Evolutionary conservation across 352 stramenopile species (phyloP).

Genomic region (Lagenidium giganteum): DNA sequence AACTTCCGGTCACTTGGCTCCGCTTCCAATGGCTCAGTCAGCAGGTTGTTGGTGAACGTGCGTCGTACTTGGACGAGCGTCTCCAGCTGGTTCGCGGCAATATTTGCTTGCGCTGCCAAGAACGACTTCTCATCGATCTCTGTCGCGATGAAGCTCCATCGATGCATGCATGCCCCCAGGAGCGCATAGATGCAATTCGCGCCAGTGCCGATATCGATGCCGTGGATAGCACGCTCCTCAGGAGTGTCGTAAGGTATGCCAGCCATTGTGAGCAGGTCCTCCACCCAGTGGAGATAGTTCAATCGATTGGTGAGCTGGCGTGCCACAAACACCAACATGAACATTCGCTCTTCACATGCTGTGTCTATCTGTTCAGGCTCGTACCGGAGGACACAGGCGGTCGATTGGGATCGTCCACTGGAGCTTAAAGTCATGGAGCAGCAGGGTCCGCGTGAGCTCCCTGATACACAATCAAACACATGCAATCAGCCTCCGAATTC

Average conservation of each 20-base stretch:
- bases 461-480: constrained; percentile 32
- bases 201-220: constrained; percentile 95
- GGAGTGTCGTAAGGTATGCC: constrained; percentile 21
- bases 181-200: constrained; percentile 95
- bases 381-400: constrained; percentile 91
- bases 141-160: constrained; percentile 91
- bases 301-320: constrained; percentile 81
- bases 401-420: constrained; percentile 90
- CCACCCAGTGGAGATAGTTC: constrained; percentile 97
- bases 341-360: too few species aligned
- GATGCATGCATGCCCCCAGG: constrained; percentile 81
- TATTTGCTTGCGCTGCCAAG: constrained; percentile 80
- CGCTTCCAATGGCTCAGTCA: constrained; percentile 41
- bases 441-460: constrained; percentile 89
- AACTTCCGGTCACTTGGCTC: constrained; percentile 27
- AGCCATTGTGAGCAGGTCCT: constrained; percentile 78
- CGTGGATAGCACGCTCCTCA: constrained; percentile 24
- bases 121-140: constrained; percentile 91
- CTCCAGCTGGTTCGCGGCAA: constrained; percentile 83
- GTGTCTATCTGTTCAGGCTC: too few species aligned
- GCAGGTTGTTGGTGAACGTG: constrained; percentile 31
- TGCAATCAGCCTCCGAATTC: constrained; percentile 19
- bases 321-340: background rate
- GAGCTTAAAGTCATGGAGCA: constrained; percentile 88
- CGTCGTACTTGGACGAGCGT: constrained; percentile 46